phyloP scores from a whole-genome alignment of 2,329 filamentous ascomycete genomes.

The Colletotrichum destructivum region DNA sequence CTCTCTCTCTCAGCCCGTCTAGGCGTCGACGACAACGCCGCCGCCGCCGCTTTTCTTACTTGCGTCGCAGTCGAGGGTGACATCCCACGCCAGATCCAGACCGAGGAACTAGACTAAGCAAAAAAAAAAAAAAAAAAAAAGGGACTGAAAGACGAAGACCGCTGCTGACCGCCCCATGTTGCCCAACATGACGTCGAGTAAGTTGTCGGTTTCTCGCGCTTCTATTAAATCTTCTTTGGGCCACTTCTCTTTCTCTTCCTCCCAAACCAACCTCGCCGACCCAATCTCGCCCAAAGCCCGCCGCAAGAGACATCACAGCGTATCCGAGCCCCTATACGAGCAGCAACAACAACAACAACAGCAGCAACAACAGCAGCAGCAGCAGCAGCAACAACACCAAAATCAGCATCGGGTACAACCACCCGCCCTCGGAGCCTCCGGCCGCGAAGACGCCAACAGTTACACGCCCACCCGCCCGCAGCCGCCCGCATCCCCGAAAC shows the following conservation, averaged over 20 bases:
- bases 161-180: constrained; percentile 38
- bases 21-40: not conserved
- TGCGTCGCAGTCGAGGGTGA: constrained; percentile 22
- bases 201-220: constrained; percentile 55
- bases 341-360: constrained; percentile 3
- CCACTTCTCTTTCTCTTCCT: constrained; percentile 53
- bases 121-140: no score
- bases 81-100: constrained; percentile 34
- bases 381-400: not conserved
- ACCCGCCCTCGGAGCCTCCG: constrained; percentile 20
- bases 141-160: constrained; percentile 36
- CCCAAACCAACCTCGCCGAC: constrained; percentile 38
- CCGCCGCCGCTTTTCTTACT: constrained; percentile 6
- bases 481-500: constrained; percentile 37
- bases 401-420: no score
- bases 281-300: constrained; percentile 31
- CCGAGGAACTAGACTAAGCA: constrained; percentile 28
- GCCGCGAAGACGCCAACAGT: constrained; percentile 17
- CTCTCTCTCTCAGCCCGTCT: not conserved
- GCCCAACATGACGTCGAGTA: constrained; percentile 63
- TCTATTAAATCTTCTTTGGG: constrained; percentile 54
- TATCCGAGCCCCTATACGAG: constrained; percentile 36
- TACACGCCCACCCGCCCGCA: constrained; percentile 25
- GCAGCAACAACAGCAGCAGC: not conserved
- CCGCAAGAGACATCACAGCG: constrained; percentile 40